Percentiles rank a stretch among this genome's conserved stretches.
phyloP scores from a whole-genome alignment of 2,329 filamentous ascomycete genomes.

The Fonsecaea monophora region DNA sequence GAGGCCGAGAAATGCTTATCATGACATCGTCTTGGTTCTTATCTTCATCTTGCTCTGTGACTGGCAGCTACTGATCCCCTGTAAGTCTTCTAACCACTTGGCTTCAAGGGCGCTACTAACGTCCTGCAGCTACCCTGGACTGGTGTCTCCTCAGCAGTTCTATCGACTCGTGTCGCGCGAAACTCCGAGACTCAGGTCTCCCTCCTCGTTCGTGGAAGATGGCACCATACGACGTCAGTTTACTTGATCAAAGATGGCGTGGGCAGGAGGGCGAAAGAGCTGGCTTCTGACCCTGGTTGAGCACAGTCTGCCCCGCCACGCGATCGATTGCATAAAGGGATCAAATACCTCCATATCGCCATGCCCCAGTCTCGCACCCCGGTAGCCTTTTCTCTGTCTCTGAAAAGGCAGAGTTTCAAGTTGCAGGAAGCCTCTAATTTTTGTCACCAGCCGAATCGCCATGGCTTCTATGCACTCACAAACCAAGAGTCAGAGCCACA shows the following conservation, averaged over 20 bases:
- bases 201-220: constrained; percentile 5
- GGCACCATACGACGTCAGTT: constrained; percentile 1
- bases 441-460: not conserved
- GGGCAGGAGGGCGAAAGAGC: not conserved
- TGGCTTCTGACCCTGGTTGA: not conserved
- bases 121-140: constrained; percentile 4
- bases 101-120: not conserved
- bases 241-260: not conserved
- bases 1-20: constrained; percentile 20
- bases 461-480: constrained; percentile 5
- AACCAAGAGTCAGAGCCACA: not conserved
- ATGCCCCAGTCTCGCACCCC: not conserved
- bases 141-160: not conserved
- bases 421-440: not conserved
- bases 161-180: constrained; percentile 8
- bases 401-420: not conserved
- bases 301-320: not conserved
- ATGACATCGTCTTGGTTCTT: constrained; percentile 7
- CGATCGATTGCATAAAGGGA: not conserved
- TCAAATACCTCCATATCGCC: not conserved
- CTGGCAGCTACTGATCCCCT: not conserved
- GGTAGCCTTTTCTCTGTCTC: not conserved
- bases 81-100: not conserved
- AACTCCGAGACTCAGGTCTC: constrained; percentile 10
- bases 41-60: constrained; percentile 7